Base-by-base conservation (phyloP, 345 rosid species). In the Euphorbia tirucalli region DNA sequence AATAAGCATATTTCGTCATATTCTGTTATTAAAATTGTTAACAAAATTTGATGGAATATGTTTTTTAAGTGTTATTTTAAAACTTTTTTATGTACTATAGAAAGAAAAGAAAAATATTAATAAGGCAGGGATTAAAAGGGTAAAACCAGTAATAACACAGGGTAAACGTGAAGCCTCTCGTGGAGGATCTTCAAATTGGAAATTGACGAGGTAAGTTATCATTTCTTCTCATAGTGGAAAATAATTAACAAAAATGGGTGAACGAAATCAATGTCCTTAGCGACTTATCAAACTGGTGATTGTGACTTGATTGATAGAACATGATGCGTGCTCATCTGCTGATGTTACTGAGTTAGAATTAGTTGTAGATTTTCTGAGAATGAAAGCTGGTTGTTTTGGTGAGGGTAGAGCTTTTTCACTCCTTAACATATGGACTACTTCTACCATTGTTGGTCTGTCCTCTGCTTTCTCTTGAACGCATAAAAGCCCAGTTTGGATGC, bases 401-500 rank as follows among this genome's bases (percentile, higher is more conserved):
- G 0, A 15, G 0, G 63, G 61, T 52, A 72, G 56, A 8, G 70
- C 6, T 3, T 10, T 55, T 14, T 63, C 63, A 15, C 43, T 39
- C 16, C 44, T 39, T 27, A 72, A 54, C 75, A 63, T 72, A 1
- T 25, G 27, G 19, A 72, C 55, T 24, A 64, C 75, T n/a, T 37
- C 43, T 19, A 6, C 30, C 63, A 72, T 72, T 7, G 18, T 72
- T 35, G 70, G 75, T 64, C 64, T 55, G 62, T 72, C 75, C 16
- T 1, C 19, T 0, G 56, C 41, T 54, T 35, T 11, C 4, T 52
- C 69, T 25, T 64, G 28, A 5, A 72, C 69, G 21, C 75, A 72
- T 54, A 72, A 19, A 0, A 72, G 70, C 7, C 70, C 77, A 15
- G 66, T 74, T 46, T 66, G 77, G 35, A 48, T 66, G 50, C 77